Base-by-base conservation (phyloP, 192 early-diverging fungal genomes). In the Chytriomyces hyalinus region DNA sequence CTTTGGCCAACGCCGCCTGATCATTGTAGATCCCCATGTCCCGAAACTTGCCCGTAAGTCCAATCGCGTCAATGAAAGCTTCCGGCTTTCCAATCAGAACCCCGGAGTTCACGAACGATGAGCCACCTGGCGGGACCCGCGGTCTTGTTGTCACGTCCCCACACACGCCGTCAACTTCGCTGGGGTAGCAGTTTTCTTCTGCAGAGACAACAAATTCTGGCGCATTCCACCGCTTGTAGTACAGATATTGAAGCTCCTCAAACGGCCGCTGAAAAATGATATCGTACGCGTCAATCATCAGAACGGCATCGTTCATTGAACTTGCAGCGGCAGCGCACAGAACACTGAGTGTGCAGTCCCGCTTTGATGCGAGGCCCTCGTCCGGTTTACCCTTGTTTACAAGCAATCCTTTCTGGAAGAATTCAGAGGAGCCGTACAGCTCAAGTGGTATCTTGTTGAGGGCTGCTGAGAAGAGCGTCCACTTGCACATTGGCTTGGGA, bases 171-270 rank as follows among this genome's bases (percentile, higher is more conserved):
- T 15, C 17, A 9, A 7, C 15, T 3, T 20, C 13, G 53, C 15
- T 11, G 7, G 72, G 72, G 28, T 46, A 74, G 45, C 72, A 74
- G 46, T 74, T 74, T 47, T 10, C 11, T 36, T 74, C 72, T 4
- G 72, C 46, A 10, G 26, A 28, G 6, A 74, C 47, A 4, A 74
- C 72, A n/a, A 74, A 28, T 9, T 74, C 36, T 15, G 63, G 63
- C 26, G 17, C 11, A 28, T 65, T 22, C 63, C 63, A 65, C 17
- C 36, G 20, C 24, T 65, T 22, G 36, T 65, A 43, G 63, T 65
- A 65, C 17, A 65, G 2, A 26, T 65, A 65, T 26, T 65, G 17
- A 4, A 65, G 20, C 36, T 65, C 63, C 26, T 13, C 63, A 65
- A 65, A 65, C 17, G 63, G 63, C 15, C 63, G 63, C 63, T 65